These are phyloP conservation scores for Candida boleticola DNA, from an alignment of 805 yeast genomes.

Conservation along the genomic window DNA sequence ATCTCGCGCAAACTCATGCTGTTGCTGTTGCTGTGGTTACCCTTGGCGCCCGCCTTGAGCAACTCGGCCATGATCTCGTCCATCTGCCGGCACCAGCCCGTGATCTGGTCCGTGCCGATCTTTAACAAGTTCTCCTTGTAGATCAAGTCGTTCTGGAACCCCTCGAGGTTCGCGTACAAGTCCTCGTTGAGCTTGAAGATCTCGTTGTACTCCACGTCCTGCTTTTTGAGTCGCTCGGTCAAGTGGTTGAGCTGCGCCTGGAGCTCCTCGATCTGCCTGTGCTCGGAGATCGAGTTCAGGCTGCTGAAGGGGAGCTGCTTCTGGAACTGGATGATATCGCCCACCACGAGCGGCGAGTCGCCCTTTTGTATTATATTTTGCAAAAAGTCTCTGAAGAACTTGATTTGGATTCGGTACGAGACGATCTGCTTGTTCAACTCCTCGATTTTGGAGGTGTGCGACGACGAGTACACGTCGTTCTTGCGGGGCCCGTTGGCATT, in stretches of 20 bases:
- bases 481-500: conserved; percentile 1
- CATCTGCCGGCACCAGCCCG: background rate
- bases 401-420: conserved; percentile 36
- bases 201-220: conserved; percentile 25
- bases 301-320: background rate
- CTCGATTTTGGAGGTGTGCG: conserved; percentile 20
- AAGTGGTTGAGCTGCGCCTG: conserved; percentile 8
- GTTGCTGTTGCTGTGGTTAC: background rate
- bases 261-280: conserved; percentile 12
- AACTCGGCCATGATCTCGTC: conserved; percentile 3
- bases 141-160: conserved; percentile 29
- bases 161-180: conserved; percentile 33
- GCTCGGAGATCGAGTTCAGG: background rate
- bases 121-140: conserved; percentile 23
- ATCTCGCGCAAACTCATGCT: background rate
- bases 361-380: conserved; percentile 32
- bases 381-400: conserved; percentile 38
- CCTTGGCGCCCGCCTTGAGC: background rate
- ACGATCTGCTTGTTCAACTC: conserved; percentile 35
- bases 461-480: conserved; percentile 7
- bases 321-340: conserved; percentile 3
- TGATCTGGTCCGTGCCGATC: background rate
- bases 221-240: conserved; percentile 9
- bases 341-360: background rate
- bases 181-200: conserved; percentile 36